Conservation (phyloP, 179 eudicot genomes). For the Beta corolliflora region DNA sequence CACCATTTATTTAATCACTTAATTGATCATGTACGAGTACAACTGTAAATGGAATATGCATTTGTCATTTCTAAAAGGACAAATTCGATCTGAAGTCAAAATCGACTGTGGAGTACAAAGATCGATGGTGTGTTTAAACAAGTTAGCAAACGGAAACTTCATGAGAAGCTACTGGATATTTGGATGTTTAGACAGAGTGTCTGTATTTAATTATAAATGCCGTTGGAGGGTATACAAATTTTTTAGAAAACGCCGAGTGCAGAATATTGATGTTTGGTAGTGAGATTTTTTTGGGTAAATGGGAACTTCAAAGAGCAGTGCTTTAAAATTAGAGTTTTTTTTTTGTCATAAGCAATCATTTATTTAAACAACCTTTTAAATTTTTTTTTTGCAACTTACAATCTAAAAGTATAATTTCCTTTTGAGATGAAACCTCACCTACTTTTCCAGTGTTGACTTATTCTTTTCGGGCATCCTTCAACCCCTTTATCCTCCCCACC, state of each 20-base stretch:
- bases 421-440: no score
- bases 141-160: constrained; percentile 3
- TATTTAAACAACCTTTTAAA: no score
- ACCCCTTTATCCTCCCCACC: no score
- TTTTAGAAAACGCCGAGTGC: neutral
- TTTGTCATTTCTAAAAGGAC: constrained; percentile 25
- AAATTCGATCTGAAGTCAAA: constrained; percentile 5
- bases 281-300: neutral
- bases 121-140: neutral
- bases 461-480: no score
- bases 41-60: neutral
- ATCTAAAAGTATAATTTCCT: no score
- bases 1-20: neutral
- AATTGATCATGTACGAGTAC: neutral
- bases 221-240: neutral
- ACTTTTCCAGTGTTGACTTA: no score
- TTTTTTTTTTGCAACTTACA: no score
- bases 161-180: neutral
- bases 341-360: no score
- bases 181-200: neutral
- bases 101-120: neutral
- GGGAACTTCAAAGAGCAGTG: no score
- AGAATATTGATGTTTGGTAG: neutral
- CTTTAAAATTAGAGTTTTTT: no score
- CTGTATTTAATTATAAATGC: neutral